phyloP scores from a whole-genome alignment of 23 red algal species.

The Gracilaria gracilis region DNA sequence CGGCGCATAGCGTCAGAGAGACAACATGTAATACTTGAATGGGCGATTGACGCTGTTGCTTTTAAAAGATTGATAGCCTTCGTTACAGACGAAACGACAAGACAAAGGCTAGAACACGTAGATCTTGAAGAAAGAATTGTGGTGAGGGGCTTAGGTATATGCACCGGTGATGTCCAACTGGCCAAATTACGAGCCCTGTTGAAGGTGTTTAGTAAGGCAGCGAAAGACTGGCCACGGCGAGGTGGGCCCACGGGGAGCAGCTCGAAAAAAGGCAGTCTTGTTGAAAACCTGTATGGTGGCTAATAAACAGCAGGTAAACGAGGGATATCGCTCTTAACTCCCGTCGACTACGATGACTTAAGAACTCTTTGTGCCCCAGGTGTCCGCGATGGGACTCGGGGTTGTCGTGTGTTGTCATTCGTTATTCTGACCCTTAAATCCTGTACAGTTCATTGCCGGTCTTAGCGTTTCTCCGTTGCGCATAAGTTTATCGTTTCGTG shows the following conservation, averaged over 20 bases:
- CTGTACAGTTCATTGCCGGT: too few species aligned
- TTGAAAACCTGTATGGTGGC: background rate
- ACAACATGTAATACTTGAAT: slow-evolving; percentile 75
- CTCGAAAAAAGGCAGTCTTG: background rate
- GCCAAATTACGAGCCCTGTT: slow-evolving; percentile 44
- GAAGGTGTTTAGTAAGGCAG: slow-evolving; percentile 49
- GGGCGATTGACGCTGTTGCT: slow-evolving; percentile 52
- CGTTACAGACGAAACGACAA: slow-evolving; percentile 37
- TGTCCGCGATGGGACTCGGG: too few species aligned
- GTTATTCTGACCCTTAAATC: too few species aligned
- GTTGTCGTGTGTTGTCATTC: too few species aligned
- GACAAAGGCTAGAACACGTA: slow-evolving; percentile 37
- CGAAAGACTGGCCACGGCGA: slow-evolving; percentile 15
- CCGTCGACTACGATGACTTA: background rate
- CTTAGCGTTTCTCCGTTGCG: too few species aligned
- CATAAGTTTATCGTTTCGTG: too few species aligned
- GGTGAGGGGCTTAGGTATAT: slow-evolving; percentile 68
- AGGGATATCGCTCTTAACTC: too few species aligned
- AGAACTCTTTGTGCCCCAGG: too few species aligned
- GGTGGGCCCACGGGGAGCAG: background rate
- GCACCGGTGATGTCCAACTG: slow-evolving; percentile 72
- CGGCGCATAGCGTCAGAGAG: slow-evolving; percentile 58
- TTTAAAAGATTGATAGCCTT: slow-evolving; percentile 52
- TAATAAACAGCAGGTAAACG: background rate
- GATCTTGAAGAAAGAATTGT: slow-evolving; percentile 60